phyloP scores from a whole-genome alignment of 495 filamentous ascomycete genomes.

The Penicillium coprophilum region DNA sequence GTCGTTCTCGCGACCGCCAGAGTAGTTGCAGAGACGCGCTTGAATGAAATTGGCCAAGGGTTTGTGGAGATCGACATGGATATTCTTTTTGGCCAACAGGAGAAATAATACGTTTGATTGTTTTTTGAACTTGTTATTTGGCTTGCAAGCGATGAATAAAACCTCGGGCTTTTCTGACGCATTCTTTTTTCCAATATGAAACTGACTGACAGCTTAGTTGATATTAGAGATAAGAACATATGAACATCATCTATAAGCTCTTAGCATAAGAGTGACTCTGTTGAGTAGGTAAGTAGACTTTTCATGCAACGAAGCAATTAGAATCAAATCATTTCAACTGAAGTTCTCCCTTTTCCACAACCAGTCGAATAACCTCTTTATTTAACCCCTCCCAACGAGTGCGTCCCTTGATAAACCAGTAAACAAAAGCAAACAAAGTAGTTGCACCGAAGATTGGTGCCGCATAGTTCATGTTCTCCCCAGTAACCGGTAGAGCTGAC shows the following conservation, averaged over 20 bases:
- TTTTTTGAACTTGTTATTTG: neutral
- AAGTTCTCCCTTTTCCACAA: constrained; percentile 17
- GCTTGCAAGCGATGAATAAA: neutral
- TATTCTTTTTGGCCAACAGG: neutral
- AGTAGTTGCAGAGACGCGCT: neutral
- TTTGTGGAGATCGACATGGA: constrained; percentile 2
- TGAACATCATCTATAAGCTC: neutral
- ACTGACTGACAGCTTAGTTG: neutral
- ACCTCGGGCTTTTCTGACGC: neutral
- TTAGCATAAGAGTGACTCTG: too few relatives aligned
- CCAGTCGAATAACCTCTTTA: constrained; percentile 17
- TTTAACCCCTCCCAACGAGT: constrained; percentile 25
- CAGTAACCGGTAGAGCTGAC: constrained; percentile 23
- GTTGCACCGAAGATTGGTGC: constrained; percentile 23
- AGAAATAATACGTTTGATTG: neutral
- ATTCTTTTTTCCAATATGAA: neutral
- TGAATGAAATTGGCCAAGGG: neutral
- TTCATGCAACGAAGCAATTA: neutral
- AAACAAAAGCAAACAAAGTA: constrained; percentile 23
- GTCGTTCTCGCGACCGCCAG: neutral
- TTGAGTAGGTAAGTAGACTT: too few relatives aligned
- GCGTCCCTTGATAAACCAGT: constrained; percentile 26
- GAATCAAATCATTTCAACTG: constrained; percentile 12
- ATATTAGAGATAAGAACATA: neutral
- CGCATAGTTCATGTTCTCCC: constrained; percentile 30